Percentiles rank a stretch among this genome's conserved stretches.
These are phyloP conservation scores for Pseudomicrostroma phylloplanum DNA, from an alignment of 1,284 basidiomycete species.

Conservation along the genomic window DNA sequence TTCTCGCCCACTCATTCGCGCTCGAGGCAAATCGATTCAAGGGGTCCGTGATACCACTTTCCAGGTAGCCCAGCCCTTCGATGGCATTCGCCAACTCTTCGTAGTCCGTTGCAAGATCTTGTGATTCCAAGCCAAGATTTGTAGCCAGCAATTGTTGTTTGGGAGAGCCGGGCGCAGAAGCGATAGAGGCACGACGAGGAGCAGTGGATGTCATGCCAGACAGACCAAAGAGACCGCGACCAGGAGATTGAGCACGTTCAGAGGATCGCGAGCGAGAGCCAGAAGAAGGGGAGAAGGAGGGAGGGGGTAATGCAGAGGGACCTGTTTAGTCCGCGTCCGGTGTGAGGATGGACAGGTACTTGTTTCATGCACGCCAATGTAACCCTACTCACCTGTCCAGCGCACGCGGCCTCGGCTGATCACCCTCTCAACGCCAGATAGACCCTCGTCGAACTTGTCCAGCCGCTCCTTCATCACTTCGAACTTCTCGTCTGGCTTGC, in stretches of 20 bases:
- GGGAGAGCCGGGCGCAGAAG: conserved; percentile 5
- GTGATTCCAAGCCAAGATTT: conserved; percentile 16
- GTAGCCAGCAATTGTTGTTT: conserved; percentile 14
- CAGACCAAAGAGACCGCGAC: conserved; percentile 17
- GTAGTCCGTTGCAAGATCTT: conserved; percentile 78
- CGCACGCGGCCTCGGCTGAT: conserved; percentile 23
- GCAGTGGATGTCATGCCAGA: too few species aligned
- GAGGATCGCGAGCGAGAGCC: neutral
- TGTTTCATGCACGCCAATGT: neutral
- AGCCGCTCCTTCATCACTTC: conserved; percentile 80
- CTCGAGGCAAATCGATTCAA: conserved; percentile 93
- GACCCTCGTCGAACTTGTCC: conserved; percentile 89
- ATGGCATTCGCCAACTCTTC: conserved; percentile 90
- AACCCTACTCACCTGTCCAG: conserved; percentile 64
- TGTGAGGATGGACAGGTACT: conserved; percentile 3
- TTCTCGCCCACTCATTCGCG: conserved; percentile 64
- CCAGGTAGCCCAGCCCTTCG: conserved; percentile 91
- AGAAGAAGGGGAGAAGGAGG: neutral
- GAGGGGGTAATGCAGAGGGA: neutral
- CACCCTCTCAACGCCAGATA: conserved; percentile 64
- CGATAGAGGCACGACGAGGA: conserved; percentile 7
- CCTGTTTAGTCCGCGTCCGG: neutral
- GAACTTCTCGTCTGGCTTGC: conserved; percentile 94
- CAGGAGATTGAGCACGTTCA: neutral
- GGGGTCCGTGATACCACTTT: conserved; percentile 94